Conservation (phyloP, 768 basidiomycete genomes). For the Trametopsis cervina region DNA sequence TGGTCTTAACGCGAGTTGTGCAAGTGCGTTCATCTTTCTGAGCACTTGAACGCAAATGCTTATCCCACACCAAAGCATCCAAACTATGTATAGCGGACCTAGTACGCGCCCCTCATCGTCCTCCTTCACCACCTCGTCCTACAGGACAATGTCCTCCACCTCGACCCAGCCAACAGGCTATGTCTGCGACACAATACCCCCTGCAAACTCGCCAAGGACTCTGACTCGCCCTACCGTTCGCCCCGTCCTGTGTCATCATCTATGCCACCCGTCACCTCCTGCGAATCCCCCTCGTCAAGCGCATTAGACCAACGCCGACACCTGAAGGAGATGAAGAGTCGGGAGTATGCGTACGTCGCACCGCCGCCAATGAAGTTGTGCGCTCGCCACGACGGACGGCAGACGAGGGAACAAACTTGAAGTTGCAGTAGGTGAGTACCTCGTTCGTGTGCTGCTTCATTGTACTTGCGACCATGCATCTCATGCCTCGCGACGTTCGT, state of each 20-base stretch:
- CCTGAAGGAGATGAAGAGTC: background rate
- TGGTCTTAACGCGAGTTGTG: slow-evolving; percentile 10
- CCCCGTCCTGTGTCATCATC: slow-evolving; percentile 17
- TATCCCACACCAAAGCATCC: background rate
- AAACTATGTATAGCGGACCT: background rate
- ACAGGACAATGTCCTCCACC: slow-evolving; percentile 16
- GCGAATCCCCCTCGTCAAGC: slow-evolving; percentile 15
- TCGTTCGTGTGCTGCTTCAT: too few relatives aligned
- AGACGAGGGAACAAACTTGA: slow-evolving; percentile 88
- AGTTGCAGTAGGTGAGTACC: slow-evolving; percentile 80
- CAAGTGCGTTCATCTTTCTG: too few relatives aligned
- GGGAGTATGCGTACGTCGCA: slow-evolving; percentile 14
- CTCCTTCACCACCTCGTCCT: slow-evolving; percentile 1
- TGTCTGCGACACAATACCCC: slow-evolving; percentile 68
- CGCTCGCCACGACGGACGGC: slow-evolving; percentile 95
- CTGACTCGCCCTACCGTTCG: slow-evolving; percentile 18
- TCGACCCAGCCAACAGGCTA: slow-evolving; percentile 26
- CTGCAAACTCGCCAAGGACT: slow-evolving; percentile 38
- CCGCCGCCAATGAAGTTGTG: slow-evolving; percentile 70
- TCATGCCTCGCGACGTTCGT: too few relatives aligned
- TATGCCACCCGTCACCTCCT: slow-evolving; percentile 22
- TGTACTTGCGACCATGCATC: too few relatives aligned
- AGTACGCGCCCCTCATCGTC: slow-evolving; percentile 8
- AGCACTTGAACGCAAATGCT: too few relatives aligned
- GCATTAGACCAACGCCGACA: background rate